phyloP scores from a whole-genome alignment of 345 rosid species.

The Populus tremula region DNA sequence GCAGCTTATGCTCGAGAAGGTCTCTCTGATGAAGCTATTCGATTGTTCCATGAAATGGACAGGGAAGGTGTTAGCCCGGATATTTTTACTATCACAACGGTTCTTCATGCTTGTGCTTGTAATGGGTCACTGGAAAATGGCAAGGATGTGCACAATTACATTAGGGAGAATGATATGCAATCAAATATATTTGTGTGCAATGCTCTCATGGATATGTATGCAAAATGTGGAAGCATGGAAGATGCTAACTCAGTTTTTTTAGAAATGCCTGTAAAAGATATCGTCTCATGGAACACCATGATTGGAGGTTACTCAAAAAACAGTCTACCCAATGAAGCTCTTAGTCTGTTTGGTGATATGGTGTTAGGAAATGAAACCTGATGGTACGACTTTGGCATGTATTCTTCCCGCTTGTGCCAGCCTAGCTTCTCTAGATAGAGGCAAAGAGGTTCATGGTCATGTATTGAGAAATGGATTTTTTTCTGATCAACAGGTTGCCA shows the following conservation, averaged over 20 bases:
- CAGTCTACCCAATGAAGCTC: constrained; percentile 56
- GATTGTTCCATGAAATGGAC: constrained; percentile 50
- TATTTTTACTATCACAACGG: constrained; percentile 44
- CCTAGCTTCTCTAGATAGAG: constrained; percentile 63
- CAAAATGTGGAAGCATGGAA: constrained; percentile 69
- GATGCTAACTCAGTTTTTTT: constrained; percentile 52
- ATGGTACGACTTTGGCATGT: constrained; percentile 56
- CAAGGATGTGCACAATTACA: constrained; percentile 50
- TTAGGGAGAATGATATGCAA: constrained; percentile 43
- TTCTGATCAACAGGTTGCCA: constrained; percentile 49
- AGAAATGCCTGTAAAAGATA: constrained; percentile 51
- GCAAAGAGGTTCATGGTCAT: constrained; percentile 61
- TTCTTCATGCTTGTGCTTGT: constrained; percentile 67
- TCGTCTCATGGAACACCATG: constrained; percentile 67
- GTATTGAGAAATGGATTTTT: constrained; percentile 46
- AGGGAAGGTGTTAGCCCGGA: constrained; percentile 52
- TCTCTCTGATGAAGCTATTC: constrained; percentile 46
- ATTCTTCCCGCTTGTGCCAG: constrained; percentile 76
- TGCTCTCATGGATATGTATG: constrained; percentile 76
- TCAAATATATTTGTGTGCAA: constrained; percentile 50
- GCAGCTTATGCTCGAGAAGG: constrained; percentile 67
- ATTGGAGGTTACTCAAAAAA: constrained; percentile 70
- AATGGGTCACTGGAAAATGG: constrained; percentile 51
- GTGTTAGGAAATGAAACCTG: constrained; percentile 46
- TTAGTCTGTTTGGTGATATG: constrained; percentile 43